Evolutionary conservation across 2,329 filamentous ascomycete genomes (phyloP).

Genomic region (Verticillium tricorpus): DNA sequence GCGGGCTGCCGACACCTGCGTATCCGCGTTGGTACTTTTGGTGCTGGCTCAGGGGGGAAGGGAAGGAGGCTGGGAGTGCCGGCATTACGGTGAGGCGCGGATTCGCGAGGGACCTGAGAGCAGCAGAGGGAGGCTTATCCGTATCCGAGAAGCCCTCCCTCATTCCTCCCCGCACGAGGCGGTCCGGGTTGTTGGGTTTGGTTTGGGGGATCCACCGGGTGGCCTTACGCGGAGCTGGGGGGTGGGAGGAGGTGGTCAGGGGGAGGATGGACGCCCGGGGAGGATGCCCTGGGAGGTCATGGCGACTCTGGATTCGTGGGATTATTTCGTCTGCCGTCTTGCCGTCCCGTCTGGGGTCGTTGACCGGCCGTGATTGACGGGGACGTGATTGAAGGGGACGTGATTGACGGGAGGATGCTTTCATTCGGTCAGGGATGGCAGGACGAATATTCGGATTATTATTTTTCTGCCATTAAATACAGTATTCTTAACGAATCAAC

Average conservation of each 20-base stretch:
- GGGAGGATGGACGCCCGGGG: no score
- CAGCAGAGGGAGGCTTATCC: slow-evolving; percentile 4
- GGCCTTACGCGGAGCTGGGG: background rate
- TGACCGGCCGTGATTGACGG: background rate
- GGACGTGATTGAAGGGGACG: background rate
- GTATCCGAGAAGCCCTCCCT: background rate
- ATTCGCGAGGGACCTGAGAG: background rate
- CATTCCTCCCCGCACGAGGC: background rate
- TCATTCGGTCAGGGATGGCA: no score
- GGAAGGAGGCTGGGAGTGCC: background rate
- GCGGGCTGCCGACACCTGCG: background rate
- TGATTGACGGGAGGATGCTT: no score
- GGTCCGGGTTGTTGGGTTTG: background rate
- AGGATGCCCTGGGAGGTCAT: background rate
- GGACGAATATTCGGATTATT: no score
- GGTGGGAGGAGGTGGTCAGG: no score
- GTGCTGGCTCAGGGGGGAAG: no score
- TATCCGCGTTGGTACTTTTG: background rate
- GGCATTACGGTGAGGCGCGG: background rate
- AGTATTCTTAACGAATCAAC: no score
- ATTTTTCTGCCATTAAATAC: no score
- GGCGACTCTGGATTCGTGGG: background rate
- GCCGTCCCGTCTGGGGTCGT: background rate
- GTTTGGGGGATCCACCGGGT: background rate
- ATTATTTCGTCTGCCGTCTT: background rate